These are phyloP conservation scores for Phialophora macrospora DNA, from an alignment of 2,329 filamentous ascomycete genomes.

Conservation along the genomic window DNA sequence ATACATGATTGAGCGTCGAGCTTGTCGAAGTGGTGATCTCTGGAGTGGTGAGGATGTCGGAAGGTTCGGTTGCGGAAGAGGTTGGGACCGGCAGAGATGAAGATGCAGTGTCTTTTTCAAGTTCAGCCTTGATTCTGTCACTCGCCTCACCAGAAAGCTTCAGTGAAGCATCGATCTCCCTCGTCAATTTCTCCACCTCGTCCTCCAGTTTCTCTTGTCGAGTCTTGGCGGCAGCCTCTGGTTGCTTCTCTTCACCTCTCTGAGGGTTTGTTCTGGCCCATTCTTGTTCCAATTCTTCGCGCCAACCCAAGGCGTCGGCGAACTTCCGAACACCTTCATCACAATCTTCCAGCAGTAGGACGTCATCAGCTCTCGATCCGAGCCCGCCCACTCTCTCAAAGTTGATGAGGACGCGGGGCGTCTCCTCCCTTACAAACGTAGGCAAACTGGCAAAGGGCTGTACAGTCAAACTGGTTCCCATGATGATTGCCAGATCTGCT, in stretches of 20 bases:
- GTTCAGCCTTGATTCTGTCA: slow-evolving; percentile 47
- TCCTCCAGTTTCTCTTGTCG: slow-evolving; percentile 63
- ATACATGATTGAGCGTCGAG: slow-evolving; percentile 34
- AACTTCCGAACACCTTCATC: slow-evolving; percentile 79
- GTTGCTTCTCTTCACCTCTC: slow-evolving; percentile 56
- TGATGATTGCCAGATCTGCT: slow-evolving; percentile 79
- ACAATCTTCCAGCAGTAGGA: slow-evolving; percentile 80
- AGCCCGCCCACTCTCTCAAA: slow-evolving; percentile 79
- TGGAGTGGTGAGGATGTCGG: slow-evolving; percentile 9
- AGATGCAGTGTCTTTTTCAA: slow-evolving; percentile 35
- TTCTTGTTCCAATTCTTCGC: slow-evolving; percentile 75
- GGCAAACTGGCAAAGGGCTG: slow-evolving; percentile 88
- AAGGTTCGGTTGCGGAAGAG: neutral
- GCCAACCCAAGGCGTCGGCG: slow-evolving; percentile 81
- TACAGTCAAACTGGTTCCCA: slow-evolving; percentile 86
- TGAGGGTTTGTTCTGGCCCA: slow-evolving; percentile 73
- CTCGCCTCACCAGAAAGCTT: slow-evolving; percentile 48
- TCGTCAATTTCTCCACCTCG: slow-evolving; percentile 63
- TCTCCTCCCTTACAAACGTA: slow-evolving; percentile 61
- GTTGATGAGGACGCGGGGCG: slow-evolving; percentile 85
- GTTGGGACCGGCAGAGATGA: neutral
- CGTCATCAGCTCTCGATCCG: slow-evolving; percentile 79
- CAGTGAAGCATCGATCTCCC: slow-evolving; percentile 62
- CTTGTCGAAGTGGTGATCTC: slow-evolving; percentile 16
- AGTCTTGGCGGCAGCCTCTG: slow-evolving; percentile 47